Evolutionary conservation across 129 eudicot species (phyloP), one percentile per base, ranked within the genome.

Genomic region (Flaveria robusta): DNA sequence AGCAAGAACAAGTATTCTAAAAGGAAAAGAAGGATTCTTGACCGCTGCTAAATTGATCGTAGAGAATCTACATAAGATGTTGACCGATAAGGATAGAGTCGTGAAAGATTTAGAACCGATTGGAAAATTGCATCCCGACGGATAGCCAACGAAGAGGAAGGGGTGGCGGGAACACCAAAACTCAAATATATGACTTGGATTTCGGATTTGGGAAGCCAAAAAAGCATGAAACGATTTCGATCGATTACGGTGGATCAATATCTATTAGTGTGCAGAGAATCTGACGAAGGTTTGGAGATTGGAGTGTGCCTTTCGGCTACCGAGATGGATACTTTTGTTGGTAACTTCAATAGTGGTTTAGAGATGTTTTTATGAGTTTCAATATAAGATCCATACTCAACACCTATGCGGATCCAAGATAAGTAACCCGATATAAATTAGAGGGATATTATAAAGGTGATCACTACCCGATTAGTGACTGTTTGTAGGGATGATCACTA

Each of bases 271-370:
- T 2, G 43, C 1, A 62, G 68, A 62, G 68, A 62, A 27, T 62
- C 68, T 0, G 15, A 14, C 12, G 45, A 29, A 63, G 68, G 29
- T 63, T 9, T 63, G 1, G 68, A 63, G 19, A 63, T 63, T 29
- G 68, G 68, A 0, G 45, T 63, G 68, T 63, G 68, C 9, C 45
- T 63, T 29, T 27, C 68, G 15, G 68, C 68, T 63, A 63, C 20
- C 5, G 68, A 63, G 68, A 63, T 63, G 68, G 45, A 63, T 27
- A 45, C 15, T 63, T 63, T 63, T 29, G 68, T 27, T 34, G 4
- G 1, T 14, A 63, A 29, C 43, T 63, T 63, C 12, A 27, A 15
- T 16, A 5, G 20, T 6, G 68, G 68, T 29, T 20, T 29, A 63
- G 22, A 27, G 31, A 27, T 3, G 31, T 27, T 3, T 27, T 27